Evolutionary conservation across 1,284 basidiomycete genomes (phyloP), one percentile per base, ranked within the genome.

Genomic region (Sanguinoderma infundibulare): DNA sequence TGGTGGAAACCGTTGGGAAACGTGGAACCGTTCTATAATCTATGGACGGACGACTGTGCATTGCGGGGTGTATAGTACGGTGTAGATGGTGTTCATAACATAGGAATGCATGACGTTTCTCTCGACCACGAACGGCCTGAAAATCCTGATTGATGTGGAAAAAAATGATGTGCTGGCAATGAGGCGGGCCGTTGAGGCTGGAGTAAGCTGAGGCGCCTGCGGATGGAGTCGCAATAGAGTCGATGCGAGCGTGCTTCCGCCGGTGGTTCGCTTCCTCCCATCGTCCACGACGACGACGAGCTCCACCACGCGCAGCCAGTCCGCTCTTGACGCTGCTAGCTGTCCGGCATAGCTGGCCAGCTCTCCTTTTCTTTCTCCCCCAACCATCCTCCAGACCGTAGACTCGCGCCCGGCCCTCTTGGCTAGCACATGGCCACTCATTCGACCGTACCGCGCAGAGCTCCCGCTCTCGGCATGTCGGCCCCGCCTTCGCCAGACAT

Each of bases 401-500:
- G 4, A 28, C n/a, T 6, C 42, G 39, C 15, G 22, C 22, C 28
- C 35, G 30, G 47, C 44, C n/a, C 53, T 49, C 46, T 44, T 57
- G 35, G 39, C 35, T 24, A 30, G 39, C 57, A 58, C 60, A 69
- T 70, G 66, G 63, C 63, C 52, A 53, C 55, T 46, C 62, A 51
- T 53, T 54, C 65, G 20, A 61, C 66, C 39, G 61, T 71, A 39
- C 72, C 70, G 50, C 70, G 73, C 54, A 69, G 73, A 62, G 66
- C 64, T 39, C 70, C 73, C 42, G 70, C 73, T 34, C 66, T 77
- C 58, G 71, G 73, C 65, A 67, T 70, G 44, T 64, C 73, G 59
- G 66, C 68, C 39, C 67, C 72, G 22, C 62, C 67, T 17, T 61
- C 60, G 26, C 73, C 73, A 42, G 76, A 77, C 55, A 72, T 83